These are phyloP conservation scores for Fusarium sp. DNA, from an alignment of 2,329 filamentous ascomycete genomes.

Conservation along the genomic window DNA sequence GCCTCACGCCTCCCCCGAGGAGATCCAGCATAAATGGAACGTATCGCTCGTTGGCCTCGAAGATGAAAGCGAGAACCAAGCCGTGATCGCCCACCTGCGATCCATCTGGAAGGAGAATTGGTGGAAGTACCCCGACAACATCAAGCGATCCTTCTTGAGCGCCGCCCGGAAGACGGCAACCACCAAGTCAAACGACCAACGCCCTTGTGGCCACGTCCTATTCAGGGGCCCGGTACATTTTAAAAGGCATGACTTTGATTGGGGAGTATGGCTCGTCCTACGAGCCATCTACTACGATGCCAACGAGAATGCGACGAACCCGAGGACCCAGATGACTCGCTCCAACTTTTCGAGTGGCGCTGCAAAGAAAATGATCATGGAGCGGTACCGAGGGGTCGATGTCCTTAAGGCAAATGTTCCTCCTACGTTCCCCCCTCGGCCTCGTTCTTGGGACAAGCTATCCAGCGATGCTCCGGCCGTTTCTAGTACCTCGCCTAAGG, in stretches of 20 bases:
- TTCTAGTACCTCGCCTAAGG: background rate
- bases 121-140: background rate
- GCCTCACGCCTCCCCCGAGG: background rate
- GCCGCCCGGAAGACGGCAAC: background rate
- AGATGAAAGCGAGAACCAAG: background rate
- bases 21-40: background rate
- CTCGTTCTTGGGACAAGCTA: background rate
- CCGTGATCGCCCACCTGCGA: background rate
- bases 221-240: background rate
- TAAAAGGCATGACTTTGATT: background rate
- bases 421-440: background rate
- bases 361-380: background rate
- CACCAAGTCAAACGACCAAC: background rate
- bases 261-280: background rate
- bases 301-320: background rate
- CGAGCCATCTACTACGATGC: background rate
- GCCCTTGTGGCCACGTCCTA: background rate
- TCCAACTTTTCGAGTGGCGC: background rate
- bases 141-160: background rate
- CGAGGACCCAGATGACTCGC: background rate
- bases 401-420: background rate
- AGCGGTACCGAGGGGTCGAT: background rate
- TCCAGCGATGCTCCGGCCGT: fast-evolving
- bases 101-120: background rate
- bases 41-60: background rate